Conservation (phyloP, 768 basidiomycete genomes). For the Glaciozyma martinii region DNA sequence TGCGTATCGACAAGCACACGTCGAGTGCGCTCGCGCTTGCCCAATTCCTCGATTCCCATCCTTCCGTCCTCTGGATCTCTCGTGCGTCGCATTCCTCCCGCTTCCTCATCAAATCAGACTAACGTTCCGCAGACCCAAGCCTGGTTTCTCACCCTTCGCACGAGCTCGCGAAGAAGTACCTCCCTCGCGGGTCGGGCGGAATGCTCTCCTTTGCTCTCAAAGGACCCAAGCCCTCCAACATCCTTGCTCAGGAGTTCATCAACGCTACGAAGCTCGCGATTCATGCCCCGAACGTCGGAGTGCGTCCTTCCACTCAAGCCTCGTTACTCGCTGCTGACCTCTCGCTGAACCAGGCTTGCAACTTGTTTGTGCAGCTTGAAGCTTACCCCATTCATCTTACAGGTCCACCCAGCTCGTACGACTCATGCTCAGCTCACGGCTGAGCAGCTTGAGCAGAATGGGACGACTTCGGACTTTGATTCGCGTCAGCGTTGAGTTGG, state of each 20-base stretch:
- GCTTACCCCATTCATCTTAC: not conserved
- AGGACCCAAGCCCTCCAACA: conserved; percentile 38
- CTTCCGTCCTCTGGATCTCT: conserved; percentile 50
- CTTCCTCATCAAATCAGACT: no score
- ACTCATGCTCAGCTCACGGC: conserved; percentile 66
- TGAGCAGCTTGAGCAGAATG: conserved; percentile 39
- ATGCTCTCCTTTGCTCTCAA: conserved; percentile 68
- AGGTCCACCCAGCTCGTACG: conserved; percentile 55
- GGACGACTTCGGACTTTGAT: not conserved
- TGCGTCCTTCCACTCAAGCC: conserved; percentile 41
- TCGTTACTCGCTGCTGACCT: not conserved
- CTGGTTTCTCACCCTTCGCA: conserved; percentile 55
- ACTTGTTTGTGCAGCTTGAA: fast-evolving
- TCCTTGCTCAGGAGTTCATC: conserved; percentile 28
- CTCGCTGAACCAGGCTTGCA: not conserved
- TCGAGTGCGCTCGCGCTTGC: conserved; percentile 61
- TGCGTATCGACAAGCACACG: conserved; percentile 43
- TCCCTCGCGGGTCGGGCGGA: conserved; percentile 50
- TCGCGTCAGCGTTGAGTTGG: not conserved
- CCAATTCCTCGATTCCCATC: conserved; percentile 55
- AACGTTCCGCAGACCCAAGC: no score
- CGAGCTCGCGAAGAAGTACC: conserved; percentile 44
- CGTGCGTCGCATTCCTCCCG: conserved; percentile 49
- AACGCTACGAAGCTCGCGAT: conserved; percentile 59
- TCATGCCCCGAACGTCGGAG: conserved; percentile 38